A percentile compares a stretch with the other conserved stretches of the same genome.
Conservation (phyloP, 345 rosid species). For the Raphanus sativus region DNA sequence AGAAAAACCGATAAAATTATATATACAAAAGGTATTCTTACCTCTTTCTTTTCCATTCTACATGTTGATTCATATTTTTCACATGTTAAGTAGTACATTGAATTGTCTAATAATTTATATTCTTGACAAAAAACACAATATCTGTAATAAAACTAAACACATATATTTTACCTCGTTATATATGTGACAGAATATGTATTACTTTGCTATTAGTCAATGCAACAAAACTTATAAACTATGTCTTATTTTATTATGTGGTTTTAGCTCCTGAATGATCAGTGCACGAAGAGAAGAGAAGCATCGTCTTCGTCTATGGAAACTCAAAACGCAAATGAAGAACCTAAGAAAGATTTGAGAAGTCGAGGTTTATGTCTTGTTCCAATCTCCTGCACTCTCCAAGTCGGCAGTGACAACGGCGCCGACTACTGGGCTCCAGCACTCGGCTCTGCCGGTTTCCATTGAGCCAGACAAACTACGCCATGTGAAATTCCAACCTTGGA, state of each 20-base stretch:
- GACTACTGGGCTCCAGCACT: slow-evolving; percentile 92
- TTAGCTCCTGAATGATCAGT: slow-evolving; percentile 64
- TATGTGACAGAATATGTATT: not conserved
- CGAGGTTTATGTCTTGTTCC: slow-evolving; percentile 97
- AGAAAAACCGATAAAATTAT: not conserved
- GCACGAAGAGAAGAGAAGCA: slow-evolving; percentile 63
- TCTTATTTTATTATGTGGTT: slow-evolving; percentile 22
- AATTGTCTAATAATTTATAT: not conserved
- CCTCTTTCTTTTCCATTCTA: not conserved
- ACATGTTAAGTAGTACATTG: not conserved
- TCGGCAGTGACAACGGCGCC: slow-evolving; percentile 84
- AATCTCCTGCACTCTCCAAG: slow-evolving; percentile 79
- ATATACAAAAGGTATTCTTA: not conserved
- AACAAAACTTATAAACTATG: not conserved
- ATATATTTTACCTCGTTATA: not conserved
- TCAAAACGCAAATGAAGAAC: slow-evolving; percentile 48
- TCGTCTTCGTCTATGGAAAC: slow-evolving; percentile 24
- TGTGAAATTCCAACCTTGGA: slow-evolving; percentile 12
- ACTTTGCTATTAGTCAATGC: not conserved
- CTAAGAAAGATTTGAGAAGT: slow-evolving; percentile 74
- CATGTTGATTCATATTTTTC: not conserved
- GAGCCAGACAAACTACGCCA: slow-evolving; percentile 24
- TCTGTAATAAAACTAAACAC: not conserved
- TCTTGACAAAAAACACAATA: not conserved
- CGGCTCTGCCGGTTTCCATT: slow-evolving; percentile 56